These are phyloP conservation scores for Pseudopediastrum boryanum DNA, from an alignment of 139 green algal species.

Conservation along the genomic window DNA sequence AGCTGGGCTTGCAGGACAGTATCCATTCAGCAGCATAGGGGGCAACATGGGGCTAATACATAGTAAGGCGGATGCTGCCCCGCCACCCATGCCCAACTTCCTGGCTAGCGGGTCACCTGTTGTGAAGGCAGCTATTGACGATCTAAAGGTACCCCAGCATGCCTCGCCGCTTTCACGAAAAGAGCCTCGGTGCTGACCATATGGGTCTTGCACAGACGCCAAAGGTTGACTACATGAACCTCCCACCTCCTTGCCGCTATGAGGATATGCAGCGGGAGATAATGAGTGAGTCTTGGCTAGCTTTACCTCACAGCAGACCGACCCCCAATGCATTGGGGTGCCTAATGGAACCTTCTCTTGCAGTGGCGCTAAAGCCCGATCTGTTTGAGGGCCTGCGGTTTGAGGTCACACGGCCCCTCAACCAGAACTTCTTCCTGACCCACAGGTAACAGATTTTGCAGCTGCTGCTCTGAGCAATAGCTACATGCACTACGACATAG, in stretches of 20 bases:
- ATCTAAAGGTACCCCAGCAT: slow-evolving; percentile 45
- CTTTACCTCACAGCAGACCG: slow-evolving; percentile 1
- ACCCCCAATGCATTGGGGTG: background rate
- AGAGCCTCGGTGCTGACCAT: background rate
- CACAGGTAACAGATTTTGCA: slow-evolving; percentile 64
- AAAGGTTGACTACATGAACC: slow-evolving; percentile 54
- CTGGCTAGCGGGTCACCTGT: slow-evolving; percentile 19
- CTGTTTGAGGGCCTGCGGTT: slow-evolving; percentile 97
- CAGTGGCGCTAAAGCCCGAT: slow-evolving; percentile 97
- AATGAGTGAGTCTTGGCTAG: slow-evolving; percentile 66
- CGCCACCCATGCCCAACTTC: slow-evolving; percentile 62
- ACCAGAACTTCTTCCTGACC: slow-evolving; percentile 96
- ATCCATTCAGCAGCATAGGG: background rate
- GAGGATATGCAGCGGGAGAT: slow-evolving; percentile 94
- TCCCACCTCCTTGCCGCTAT: slow-evolving; percentile 91
- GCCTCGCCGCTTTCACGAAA: background rate
- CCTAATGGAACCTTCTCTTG: slow-evolving; percentile 1
- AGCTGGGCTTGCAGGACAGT: too few relatives aligned
- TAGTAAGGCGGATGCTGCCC: slow-evolving; percentile 47
- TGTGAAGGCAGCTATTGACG: slow-evolving; percentile 31
- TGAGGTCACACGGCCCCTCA: slow-evolving; percentile 97
- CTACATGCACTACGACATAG: too few relatives aligned
- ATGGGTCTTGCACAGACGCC: slow-evolving; percentile 19
- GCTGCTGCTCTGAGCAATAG: background rate
- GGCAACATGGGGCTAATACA: slow-evolving; percentile 40